Evolutionary conservation across 352 stramenopile genomes (phyloP).

Genomic region (Globisporangium acanthophoron): DNA sequence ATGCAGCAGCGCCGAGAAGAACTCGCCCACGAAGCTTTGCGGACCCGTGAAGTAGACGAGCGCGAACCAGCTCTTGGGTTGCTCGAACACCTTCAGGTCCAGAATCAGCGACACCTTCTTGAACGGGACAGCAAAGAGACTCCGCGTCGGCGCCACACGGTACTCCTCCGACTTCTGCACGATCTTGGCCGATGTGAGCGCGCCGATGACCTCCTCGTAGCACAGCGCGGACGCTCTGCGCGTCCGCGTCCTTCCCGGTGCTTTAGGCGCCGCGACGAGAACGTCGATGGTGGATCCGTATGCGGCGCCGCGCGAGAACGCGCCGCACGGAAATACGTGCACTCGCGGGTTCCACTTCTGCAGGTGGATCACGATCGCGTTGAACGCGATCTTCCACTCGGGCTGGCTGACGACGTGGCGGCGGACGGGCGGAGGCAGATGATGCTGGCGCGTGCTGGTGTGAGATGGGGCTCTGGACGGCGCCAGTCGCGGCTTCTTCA

Average conservation of each 20-base stretch:
- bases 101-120: conserved; percentile 49
- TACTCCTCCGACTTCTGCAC: conserved; percentile 22
- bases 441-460: neutral
- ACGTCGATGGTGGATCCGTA: conserved; percentile 73
- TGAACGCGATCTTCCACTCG: conserved; percentile 66
- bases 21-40: conserved; percentile 40
- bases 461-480: too few species aligned
- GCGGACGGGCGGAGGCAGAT: neutral
- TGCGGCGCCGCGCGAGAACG: conserved; percentile 61
- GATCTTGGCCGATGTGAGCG: conserved; percentile 33
- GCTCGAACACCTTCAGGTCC: conserved; percentile 62
- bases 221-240: neutral
- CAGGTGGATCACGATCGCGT: conserved; percentile 52
- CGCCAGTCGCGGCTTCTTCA: conserved; percentile 2
- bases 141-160: conserved; percentile 30
- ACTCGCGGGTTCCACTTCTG: conserved; percentile 41
- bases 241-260: neutral
- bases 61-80: conserved; percentile 58
- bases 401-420: conserved; percentile 44
- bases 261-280: conserved; percentile 33
- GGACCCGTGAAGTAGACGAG: conserved; percentile 75
- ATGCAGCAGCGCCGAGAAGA: conserved; percentile 39
- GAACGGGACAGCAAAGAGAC: conserved; percentile 53
- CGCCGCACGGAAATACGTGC: conserved; percentile 64
- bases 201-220: conserved; percentile 33